Conservation (phyloP, 768 basidiomycete species). For the Chalciporus chontae region DNA sequence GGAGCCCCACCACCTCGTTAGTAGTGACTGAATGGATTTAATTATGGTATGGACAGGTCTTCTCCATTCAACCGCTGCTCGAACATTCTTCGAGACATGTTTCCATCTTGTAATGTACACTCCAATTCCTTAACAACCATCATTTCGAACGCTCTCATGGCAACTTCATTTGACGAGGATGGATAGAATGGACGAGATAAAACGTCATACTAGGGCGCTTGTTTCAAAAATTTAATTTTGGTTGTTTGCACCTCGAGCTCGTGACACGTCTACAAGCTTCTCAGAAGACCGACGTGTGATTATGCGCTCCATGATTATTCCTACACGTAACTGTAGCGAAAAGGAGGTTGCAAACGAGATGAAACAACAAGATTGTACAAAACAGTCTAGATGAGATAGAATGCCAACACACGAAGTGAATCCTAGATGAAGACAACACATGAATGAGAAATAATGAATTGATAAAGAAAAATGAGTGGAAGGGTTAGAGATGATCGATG, state of each 20-base stretch:
- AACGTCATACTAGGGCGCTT: background rate
- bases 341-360: background rate
- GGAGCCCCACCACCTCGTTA: background rate
- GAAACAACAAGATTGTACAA: conserved; percentile 1
- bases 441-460: conserved; percentile 14
- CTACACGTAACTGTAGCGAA: background rate
- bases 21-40: background rate
- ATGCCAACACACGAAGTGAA: conserved; percentile 3
- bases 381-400: conserved; percentile 12
- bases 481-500: conserved; percentile 13
- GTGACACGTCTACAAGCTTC: background rate
- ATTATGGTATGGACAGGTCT: background rate
- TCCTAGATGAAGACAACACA: background rate
- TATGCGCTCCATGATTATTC: conserved; percentile 1
- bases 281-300: background rate
- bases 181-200: background rate
- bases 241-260: background rate
- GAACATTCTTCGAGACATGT: background rate
- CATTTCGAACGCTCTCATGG: conserved; percentile 8
- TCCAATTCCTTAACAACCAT: conserved; percentile 18
- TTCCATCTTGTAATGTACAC: background rate
- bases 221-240: conserved; percentile 16
- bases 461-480: conserved; percentile 13
- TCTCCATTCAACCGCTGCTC: background rate
- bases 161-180: conserved; percentile 3